phyloP scores from a whole-genome alignment of 78 protist species.

The Dictyostelium purpureum region DNA sequence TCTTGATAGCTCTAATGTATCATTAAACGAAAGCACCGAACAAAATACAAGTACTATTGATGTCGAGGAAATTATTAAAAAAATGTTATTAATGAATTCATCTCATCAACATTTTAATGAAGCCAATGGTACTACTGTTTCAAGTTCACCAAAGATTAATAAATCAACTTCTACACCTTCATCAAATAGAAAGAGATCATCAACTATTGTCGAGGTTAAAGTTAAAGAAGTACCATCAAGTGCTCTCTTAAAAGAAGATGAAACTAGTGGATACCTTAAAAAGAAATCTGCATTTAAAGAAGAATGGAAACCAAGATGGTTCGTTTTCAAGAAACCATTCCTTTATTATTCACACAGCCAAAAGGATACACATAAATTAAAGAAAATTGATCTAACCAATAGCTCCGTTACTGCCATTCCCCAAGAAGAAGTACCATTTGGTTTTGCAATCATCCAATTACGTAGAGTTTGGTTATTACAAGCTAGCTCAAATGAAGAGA shows the following conservation, averaged over 20 bases:
- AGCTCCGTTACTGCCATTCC: conserved; percentile 48
- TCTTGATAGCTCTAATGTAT: background rate
- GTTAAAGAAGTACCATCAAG: conserved; percentile 55
- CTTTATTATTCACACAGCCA: conserved; percentile 48
- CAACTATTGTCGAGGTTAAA: conserved; percentile 55
- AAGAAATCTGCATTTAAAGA: conserved; percentile 71
- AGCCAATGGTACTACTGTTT: background rate
- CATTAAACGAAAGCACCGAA: too few relatives aligned
- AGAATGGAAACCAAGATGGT: conserved; percentile 72
- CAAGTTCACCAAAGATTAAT: background rate
- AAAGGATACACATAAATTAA: conserved; percentile 42
- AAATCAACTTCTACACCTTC: background rate
- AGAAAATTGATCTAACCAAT: conserved; percentile 79
- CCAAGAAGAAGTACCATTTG: conserved; percentile 65
- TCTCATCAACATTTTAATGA: background rate
- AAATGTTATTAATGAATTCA: conserved; percentile 48
- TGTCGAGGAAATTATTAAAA: conserved; percentile 53
- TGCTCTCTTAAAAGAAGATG: conserved; percentile 73
- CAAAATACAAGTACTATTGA: background rate
- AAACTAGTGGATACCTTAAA: conserved; percentile 53
- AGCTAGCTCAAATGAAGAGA: conserved; percentile 37
- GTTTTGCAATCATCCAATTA: conserved; percentile 66
- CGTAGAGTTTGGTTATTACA: conserved; percentile 70
- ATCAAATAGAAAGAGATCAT: background rate
- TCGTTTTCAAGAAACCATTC: conserved; percentile 75